Evolutionary conservation across 2,329 filamentous ascomycete genomes (phyloP), one percentile per base, ranked within the genome.

Genomic region (Zymoseptoria pseudotritici): DNA sequence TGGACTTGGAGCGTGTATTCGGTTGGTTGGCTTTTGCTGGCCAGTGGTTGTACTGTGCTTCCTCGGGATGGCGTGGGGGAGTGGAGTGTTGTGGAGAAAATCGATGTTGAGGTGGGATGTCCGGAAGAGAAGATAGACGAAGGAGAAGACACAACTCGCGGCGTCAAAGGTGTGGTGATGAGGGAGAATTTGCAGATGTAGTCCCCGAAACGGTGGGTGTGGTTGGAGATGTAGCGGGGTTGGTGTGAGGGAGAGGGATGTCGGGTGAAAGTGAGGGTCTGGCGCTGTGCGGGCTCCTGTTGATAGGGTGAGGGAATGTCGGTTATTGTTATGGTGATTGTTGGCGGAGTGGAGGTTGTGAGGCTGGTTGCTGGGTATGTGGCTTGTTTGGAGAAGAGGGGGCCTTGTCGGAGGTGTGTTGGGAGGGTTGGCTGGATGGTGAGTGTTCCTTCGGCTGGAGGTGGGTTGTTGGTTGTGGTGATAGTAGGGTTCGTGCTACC

Each of bases 121-220:
- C 79, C 72, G 19, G 73, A 71, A 46, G 72, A 71, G 1, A 77
- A 70, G 1, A 71, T 76, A 4, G 75, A 70, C 2, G 36, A 46
- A 0, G 78, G 79, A n/a, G 36, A n/a, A 46, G 36, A 46, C 17
- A 29, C 7, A 8, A 9, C 26, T 9, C 26, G 26, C 26, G 36
- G 36, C 5, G 36, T 29, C 21, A 1, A 71, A 75, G 4, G 75
- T 70, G 2, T 69, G 69, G 17, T n/a, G 5, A 79, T 73, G 26
- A 81, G 72, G 56, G 73, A 74, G 62, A 79, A 80, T 62, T 81
- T 82, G 55, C 36, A 73, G 2, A 80, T 73, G 59, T 79, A 79
- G 55, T 77, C 72, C 20, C 78, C 78, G 61, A 77, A 80, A 21
- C 77, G 76, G 64, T 79, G 80, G 0, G 79, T 76, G 13, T 73